A percentile compares a stretch with the other conserved stretches of the same genome.
Conservation (phyloP, 345 rosid genomes). For the Brassica rapa region DNA sequence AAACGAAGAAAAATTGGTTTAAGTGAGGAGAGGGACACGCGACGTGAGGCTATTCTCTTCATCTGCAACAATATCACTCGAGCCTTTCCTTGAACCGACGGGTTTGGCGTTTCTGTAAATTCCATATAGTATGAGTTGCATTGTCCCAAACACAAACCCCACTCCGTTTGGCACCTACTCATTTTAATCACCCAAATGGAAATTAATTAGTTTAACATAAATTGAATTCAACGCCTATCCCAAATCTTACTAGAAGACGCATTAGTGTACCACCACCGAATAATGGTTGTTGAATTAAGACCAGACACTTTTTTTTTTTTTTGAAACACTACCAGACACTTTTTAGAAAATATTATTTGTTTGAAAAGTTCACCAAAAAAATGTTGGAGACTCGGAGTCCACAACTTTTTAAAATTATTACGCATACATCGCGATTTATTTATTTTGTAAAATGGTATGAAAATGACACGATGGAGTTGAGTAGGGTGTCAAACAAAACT, state of each 20-base stretch:
- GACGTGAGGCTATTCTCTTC: constrained; percentile 33
- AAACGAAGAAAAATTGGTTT: not conserved
- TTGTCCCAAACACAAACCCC: constrained; percentile 64
- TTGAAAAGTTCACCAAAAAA: not conserved
- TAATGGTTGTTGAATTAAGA: constrained; percentile 14
- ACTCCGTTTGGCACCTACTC: constrained; percentile 67
- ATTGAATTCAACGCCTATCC: not conserved
- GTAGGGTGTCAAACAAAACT: not conserved
- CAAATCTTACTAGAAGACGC: not conserved
- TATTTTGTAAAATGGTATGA: constrained; percentile 13
- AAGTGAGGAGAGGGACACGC: constrained; percentile 38
- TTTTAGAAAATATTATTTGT: not conserved
- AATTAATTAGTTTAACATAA: not conserved
- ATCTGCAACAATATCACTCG: constrained; percentile 21
- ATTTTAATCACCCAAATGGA: not conserved
- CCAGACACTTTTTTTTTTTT: not conserved
- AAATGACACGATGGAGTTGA: not conserved
- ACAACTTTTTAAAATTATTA: not conserved
- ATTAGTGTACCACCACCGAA: constrained; percentile 7
- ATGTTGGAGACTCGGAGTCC: constrained; percentile 35
- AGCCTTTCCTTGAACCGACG: constrained; percentile 15
- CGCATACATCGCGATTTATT: not conserved
- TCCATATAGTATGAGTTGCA: constrained; percentile 60
- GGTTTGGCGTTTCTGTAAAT: constrained; percentile 55
- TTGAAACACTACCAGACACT: not conserved